Conservation (phyloP, 1,284 basidiomycete species). For the Testicularia cyperi region DNA sequence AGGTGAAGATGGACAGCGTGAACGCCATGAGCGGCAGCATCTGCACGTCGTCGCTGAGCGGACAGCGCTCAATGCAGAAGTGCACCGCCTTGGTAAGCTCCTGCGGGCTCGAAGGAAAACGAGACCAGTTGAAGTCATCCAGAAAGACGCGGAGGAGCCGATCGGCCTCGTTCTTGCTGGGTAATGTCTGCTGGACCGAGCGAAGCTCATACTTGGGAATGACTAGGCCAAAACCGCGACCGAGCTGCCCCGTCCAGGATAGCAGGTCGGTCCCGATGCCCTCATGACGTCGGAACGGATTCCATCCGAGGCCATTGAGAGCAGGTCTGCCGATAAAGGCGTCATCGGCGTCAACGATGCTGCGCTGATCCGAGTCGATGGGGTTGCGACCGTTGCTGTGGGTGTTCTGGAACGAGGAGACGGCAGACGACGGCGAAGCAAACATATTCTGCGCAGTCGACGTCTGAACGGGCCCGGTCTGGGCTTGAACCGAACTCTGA, state of each 20-base stretch:
- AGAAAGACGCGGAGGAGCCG: constrained; percentile 22
- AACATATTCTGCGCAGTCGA: neutral
- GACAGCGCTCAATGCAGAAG: constrained; percentile 15
- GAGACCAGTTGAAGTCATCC: constrained; percentile 34
- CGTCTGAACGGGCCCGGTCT: constrained; percentile 2
- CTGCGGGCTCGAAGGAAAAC: constrained; percentile 15
- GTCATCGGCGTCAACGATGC: constrained; percentile 38
- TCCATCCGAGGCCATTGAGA: constrained; percentile 32
- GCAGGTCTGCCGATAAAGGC: constrained; percentile 36
- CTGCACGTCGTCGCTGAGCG: constrained; percentile 26
- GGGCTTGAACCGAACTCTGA: too few relatives aligned
- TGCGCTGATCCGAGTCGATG: constrained; percentile 24
- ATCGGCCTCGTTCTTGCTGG: constrained; percentile 18
- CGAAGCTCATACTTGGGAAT: constrained; percentile 34
- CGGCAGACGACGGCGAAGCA: constrained; percentile 5
- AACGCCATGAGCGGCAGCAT: constrained; percentile 33
- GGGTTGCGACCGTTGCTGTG: too few relatives aligned
- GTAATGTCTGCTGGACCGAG: constrained; percentile 28
- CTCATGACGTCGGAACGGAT: constrained; percentile 32
- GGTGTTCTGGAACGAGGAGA: too few relatives aligned
- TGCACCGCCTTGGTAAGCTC: constrained; percentile 14
- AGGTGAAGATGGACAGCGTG: constrained; percentile 19
- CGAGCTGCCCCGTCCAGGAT: constrained; percentile 32
- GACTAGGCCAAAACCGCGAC: constrained; percentile 30
- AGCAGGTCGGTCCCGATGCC: constrained; percentile 27